These are phyloP conservation scores for Erythrophleum fordii DNA, from an alignment of 306 rosid genomes.

Conservation along the genomic window DNA sequence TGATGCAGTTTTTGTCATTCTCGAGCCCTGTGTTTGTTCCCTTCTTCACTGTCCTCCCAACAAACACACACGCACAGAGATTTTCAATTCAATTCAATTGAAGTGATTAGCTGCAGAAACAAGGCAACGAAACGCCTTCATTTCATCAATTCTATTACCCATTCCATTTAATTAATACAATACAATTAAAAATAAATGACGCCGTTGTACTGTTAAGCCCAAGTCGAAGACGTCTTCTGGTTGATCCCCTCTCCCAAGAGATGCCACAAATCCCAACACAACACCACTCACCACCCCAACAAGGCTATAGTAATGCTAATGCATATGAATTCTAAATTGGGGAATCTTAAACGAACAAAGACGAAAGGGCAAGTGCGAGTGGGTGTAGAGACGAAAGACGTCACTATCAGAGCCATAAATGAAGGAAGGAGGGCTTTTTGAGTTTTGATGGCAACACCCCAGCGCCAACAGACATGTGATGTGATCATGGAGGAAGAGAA, in stretches of 20 bases:
- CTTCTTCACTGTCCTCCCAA: slow-evolving; percentile 48
- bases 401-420: slow-evolving; percentile 51
- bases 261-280: slow-evolving; percentile 66
- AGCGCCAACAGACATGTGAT: slow-evolving; percentile 25
- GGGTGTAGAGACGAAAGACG: slow-evolving; percentile 9
- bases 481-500: not conserved
- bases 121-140: slow-evolving; percentile 32
- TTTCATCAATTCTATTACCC: not conserved
- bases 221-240: no score
- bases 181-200: no score
- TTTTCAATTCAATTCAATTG: not conserved
- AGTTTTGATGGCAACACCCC: slow-evolving; percentile 25
- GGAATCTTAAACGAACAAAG: not conserved
- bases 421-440: not conserved
- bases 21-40: slow-evolving; percentile 87
- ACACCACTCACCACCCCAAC: no score
- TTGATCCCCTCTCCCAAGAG: no score
- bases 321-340: no score
- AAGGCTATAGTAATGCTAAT: no score
- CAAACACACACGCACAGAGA: not conserved
- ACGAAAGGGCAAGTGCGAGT: not conserved
- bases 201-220: no score
- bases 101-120: not conserved
- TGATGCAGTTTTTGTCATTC: slow-evolving; percentile 46
- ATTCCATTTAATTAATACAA: no score